phyloP scores from a whole-genome alignment of 225 moss, liverwort and hornwort genomes.

The Takakia lepidozioides region DNA sequence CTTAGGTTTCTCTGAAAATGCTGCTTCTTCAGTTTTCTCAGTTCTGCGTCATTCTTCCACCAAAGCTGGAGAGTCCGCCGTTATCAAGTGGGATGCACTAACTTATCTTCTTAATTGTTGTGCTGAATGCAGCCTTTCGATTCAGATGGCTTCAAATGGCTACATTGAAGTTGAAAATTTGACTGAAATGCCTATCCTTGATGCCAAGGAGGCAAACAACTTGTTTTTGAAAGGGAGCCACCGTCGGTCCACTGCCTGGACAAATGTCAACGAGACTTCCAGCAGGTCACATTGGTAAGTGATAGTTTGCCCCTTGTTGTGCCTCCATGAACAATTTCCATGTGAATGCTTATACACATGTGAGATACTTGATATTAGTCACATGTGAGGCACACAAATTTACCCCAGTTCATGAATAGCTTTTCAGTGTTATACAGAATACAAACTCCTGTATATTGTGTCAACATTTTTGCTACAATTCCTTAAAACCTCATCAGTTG shows the following conservation, averaged over 20 bases:
- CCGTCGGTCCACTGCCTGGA: slow-evolving; percentile 55
- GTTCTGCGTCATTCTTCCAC: too few relatives aligned
- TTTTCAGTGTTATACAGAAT: too few relatives aligned
- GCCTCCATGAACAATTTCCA: neutral
- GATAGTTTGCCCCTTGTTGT: neutral
- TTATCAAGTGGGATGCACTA: too few relatives aligned
- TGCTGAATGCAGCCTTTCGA: slow-evolving; percentile 3
- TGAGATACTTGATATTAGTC: neutral
- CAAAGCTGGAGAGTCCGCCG: too few relatives aligned
- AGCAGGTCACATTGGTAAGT: slow-evolving; percentile 61
- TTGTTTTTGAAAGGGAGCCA: slow-evolving; percentile 36
- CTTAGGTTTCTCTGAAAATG: too few relatives aligned
- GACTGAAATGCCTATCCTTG: slow-evolving; percentile 39
- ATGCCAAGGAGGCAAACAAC: slow-evolving; percentile 39
- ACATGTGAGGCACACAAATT: too few relatives aligned
- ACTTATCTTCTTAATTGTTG: neutral
- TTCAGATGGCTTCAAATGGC: slow-evolving; percentile 55
- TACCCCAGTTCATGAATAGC: too few relatives aligned
- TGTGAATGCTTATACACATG: neutral
- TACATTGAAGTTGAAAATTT: slow-evolving; percentile 55
- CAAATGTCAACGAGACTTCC: slow-evolving; percentile 48
- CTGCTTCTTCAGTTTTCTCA: too few relatives aligned
- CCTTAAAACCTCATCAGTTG: too few relatives aligned
- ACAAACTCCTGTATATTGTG: too few relatives aligned
- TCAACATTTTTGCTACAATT: too few relatives aligned